These are phyloP conservation scores for Iodosphaeria phyllophila DNA, from an alignment of 2,329 filamentous ascomycete genomes.

Conservation along the genomic window DNA sequence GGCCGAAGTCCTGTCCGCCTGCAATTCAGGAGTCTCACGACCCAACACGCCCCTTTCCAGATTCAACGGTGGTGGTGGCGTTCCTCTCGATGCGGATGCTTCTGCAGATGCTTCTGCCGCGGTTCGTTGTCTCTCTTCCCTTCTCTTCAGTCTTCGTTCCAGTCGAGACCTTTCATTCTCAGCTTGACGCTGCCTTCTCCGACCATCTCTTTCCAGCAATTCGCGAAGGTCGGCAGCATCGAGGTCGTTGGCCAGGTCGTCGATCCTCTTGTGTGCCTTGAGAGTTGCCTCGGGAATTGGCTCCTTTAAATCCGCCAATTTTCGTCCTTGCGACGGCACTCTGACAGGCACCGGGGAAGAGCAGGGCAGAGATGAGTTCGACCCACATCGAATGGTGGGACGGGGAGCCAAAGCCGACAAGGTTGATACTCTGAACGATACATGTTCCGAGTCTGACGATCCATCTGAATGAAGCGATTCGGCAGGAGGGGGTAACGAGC, in stretches of 20 bases:
- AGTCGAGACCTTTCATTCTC: conserved; percentile 47
- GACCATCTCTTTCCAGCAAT: conserved; percentile 74
- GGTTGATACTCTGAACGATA: conserved; percentile 63
- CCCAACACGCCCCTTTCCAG: conserved; percentile 42
- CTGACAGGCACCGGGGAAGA: conserved; percentile 25
- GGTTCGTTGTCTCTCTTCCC: conserved; percentile 46
- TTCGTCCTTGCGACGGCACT: conserved; percentile 30
- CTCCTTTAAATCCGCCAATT: conserved; percentile 27
- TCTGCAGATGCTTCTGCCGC: conserved; percentile 38
- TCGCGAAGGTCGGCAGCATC: conserved; percentile 72
- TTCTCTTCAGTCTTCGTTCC: conserved; percentile 43
- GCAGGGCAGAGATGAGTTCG: conserved; percentile 33
- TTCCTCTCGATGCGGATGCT: conserved; percentile 30
- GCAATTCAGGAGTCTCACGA: conserved; percentile 35
- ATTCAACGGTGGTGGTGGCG: conserved; percentile 32
- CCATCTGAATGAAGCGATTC: conserved; percentile 62
- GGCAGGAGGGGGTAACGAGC: conserved; percentile 55
- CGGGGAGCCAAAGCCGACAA: conserved; percentile 71
- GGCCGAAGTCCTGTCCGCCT: conserved; percentile 34
- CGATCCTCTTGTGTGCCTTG: conserved; percentile 41
- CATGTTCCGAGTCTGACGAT: conserved; percentile 55
- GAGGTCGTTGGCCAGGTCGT: conserved; percentile 67
- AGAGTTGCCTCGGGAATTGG: conserved; percentile 42
- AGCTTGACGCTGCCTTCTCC: conserved; percentile 59
- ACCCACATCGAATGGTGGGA: conserved; percentile 61